Conservation (phyloP, 116 monocot species). For the Papilionanthe hybrid region DNA sequence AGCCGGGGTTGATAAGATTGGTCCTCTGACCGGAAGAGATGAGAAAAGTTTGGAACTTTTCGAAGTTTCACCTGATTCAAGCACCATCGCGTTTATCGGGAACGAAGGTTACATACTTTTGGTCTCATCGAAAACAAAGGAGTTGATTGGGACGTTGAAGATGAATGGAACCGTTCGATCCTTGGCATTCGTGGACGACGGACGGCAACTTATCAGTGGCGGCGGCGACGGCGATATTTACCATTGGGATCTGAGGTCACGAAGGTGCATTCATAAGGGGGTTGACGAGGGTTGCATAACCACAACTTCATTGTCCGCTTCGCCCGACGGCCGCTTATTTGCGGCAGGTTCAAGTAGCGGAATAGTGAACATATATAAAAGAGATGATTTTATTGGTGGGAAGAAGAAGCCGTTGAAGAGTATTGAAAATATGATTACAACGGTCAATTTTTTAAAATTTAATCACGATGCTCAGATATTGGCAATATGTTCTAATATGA, state of each 20-base stretch:
- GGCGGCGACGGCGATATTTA: conserved; percentile 93
- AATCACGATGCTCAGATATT: conserved; percentile 82
- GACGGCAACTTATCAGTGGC: conserved; percentile 55
- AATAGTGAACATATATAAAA: conserved; percentile 72
- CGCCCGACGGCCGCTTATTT: conserved; percentile 53
- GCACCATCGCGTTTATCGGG: conserved; percentile 72
- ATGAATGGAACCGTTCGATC: conserved; percentile 83
- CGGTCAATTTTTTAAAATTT: conserved; percentile 57
- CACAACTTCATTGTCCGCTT: conserved; percentile 58
- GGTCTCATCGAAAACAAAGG: conserved; percentile 71
- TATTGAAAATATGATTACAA: conserved; percentile 72
- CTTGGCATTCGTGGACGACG: conserved; percentile 73
- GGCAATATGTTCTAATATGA: conserved; percentile 69
- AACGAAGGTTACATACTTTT: conserved; percentile 86
- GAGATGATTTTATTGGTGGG: conserved; percentile 76
- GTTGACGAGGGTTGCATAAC: conserved; percentile 70
- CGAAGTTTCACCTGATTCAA: conserved; percentile 92
- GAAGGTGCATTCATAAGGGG: conserved; percentile 72
- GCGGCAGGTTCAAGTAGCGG: conserved; percentile 86
- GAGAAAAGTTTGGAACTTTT: conserved; percentile 82
- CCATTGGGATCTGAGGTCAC: conserved; percentile 84
- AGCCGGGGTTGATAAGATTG: conserved; percentile 55
- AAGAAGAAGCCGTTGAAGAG: conserved; percentile 76
- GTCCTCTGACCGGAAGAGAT: conserved; percentile 70
- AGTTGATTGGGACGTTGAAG: conserved; percentile 83